Evolutionary conservation across 2,329 filamentous ascomycete species (phyloP).

Genomic region (Hypocreales sp.): DNA sequence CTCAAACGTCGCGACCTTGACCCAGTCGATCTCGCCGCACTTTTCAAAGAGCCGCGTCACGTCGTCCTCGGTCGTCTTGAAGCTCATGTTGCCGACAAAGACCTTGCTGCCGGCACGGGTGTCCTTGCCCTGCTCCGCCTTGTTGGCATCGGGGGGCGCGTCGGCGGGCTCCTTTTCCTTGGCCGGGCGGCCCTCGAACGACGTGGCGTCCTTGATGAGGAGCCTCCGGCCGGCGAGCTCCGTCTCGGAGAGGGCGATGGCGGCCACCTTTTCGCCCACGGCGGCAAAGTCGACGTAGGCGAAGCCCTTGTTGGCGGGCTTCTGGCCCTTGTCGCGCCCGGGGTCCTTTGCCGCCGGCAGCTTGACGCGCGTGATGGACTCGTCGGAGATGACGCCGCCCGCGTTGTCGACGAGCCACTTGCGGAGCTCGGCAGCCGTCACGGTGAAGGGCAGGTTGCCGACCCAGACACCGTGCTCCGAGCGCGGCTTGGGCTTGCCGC

Average conservation of each 20-base stretch:
- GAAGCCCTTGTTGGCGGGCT: slow-evolving; percentile 68
- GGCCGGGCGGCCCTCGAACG: slow-evolving; percentile 76
- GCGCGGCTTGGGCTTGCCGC: slow-evolving; percentile 35
- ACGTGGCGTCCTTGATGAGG: slow-evolving; percentile 85
- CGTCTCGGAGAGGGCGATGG: slow-evolving; percentile 74
- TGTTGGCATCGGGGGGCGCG: slow-evolving; percentile 11
- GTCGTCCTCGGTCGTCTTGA: slow-evolving; percentile 67
- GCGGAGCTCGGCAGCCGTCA: slow-evolving; percentile 59
- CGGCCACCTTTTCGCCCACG: slow-evolving; percentile 54
- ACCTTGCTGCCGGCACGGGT: slow-evolving; percentile 62
- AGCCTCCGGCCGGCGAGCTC: slow-evolving; percentile 62
- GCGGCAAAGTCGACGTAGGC: slow-evolving; percentile 87
- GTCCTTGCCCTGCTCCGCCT: slow-evolving; percentile 20
- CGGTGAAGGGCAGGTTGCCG: slow-evolving; percentile 79
- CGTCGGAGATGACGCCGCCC: slow-evolving; percentile 47
- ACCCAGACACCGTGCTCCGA: slow-evolving; percentile 88
- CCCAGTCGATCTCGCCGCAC: slow-evolving; percentile 69
- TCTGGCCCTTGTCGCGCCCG: slow-evolving; percentile 15
- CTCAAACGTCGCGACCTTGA: slow-evolving; percentile 88
- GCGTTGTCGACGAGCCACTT: slow-evolving; percentile 65
- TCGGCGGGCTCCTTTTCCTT: slow-evolving; percentile 31
- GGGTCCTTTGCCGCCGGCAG: slow-evolving; percentile 49
- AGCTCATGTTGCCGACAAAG: slow-evolving; percentile 83
- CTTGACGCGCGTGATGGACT: slow-evolving; percentile 71
- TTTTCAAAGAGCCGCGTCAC: slow-evolving; percentile 67